A percentile compares a stretch with the other conserved stretches of the same genome.
These are phyloP conservation scores for Schrenkiella parvula DNA, from an alignment of 345 rosid species.

Conservation along the genomic window DNA sequence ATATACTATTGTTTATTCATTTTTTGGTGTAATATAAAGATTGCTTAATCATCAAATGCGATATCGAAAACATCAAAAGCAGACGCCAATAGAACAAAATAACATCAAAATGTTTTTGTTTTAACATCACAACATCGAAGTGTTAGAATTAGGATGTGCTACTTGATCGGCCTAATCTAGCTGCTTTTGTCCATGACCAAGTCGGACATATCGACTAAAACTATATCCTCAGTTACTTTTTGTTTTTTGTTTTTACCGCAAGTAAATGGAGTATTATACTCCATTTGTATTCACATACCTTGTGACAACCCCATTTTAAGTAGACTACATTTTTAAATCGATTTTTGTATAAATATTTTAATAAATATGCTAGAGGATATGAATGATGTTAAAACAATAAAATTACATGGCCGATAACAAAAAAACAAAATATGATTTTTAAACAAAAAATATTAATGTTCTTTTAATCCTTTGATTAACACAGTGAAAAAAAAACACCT, in stretches of 20 bases:
- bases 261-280: no score
- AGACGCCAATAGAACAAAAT: not conserved
- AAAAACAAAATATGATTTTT: no score
- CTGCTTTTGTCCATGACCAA: not conserved
- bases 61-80: not conserved
- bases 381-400: not conserved
- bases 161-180: not conserved
- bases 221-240: no score
- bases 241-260: no score
- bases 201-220: not conserved
- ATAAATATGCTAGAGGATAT: not conserved
- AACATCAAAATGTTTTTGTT: not conserved
- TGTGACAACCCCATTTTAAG: not conserved
- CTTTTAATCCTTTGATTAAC: not conserved
- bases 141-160: not conserved
- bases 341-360: not conserved
- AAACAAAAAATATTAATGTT: not conserved
- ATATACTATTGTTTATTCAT: not conserved
- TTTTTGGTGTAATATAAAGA: constrained; percentile 11
- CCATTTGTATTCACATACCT: no score
- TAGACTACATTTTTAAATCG: not conserved
- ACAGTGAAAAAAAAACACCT: not conserved
- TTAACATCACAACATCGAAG: not conserved
- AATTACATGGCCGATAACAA: no score
- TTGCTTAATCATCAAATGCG: not conserved